These are phyloP conservation scores for Hypoxylon sp. DNA, from an alignment of 2,329 filamentous ascomycete genomes.

Conservation along the genomic window DNA sequence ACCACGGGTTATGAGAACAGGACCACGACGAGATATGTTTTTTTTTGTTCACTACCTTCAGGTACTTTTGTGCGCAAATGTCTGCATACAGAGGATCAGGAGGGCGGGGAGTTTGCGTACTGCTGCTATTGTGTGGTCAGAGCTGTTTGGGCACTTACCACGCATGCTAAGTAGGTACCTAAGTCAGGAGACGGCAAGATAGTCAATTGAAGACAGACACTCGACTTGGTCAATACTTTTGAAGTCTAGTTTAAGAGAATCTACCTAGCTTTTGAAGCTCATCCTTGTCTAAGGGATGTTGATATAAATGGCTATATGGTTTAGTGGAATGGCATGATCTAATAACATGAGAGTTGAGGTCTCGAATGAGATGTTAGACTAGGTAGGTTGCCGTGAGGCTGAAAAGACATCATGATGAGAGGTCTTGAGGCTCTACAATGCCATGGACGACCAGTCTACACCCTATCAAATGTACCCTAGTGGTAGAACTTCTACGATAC, in stretches of 20 bases:
- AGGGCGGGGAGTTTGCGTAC: slow-evolving; percentile 35
- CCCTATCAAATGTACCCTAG: too few species aligned
- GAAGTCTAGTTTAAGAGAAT: background rate
- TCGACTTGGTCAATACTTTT: slow-evolving; percentile 19
- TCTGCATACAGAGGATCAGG: slow-evolving; percentile 38
- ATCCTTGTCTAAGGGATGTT: background rate
- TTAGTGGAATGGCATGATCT: background rate
- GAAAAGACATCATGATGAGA: too few species aligned
- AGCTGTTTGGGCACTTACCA: slow-evolving; percentile 20
- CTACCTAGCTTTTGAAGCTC: background rate
- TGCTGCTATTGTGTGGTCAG: slow-evolving; percentile 17
- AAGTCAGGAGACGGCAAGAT: slow-evolving; percentile 23
- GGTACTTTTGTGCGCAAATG: slow-evolving; percentile 27
- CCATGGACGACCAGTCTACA: too few species aligned
- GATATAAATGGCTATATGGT: background rate
- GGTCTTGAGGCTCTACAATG: too few species aligned
- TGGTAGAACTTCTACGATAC: too few species aligned
- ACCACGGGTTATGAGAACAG: slow-evolving; percentile 40
- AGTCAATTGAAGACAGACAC: slow-evolving; percentile 31
- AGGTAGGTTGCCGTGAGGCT: too few species aligned
- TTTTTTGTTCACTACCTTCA: slow-evolving; percentile 35
- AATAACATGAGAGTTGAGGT: too few species aligned
- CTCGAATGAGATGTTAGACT: too few species aligned
- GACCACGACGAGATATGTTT: slow-evolving; percentile 35
- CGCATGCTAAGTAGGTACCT: slow-evolving; percentile 15